phyloP scores from a whole-genome alignment of 306 rosid genomes.

The Sesbania bispinosa region DNA sequence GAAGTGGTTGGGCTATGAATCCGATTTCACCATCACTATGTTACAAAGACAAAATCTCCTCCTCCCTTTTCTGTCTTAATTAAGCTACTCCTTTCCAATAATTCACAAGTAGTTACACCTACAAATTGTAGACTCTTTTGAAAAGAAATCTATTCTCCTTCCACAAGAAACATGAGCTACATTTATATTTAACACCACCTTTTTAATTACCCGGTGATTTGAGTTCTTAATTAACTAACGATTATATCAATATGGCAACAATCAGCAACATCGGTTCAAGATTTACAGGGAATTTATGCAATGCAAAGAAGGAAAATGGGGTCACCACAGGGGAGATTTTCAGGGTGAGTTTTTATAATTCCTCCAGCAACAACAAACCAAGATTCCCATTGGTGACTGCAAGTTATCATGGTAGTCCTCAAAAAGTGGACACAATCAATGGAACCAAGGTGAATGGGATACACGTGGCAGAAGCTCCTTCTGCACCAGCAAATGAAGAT shows the following conservation, averaged over 20 bases:
- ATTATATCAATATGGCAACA: slow-evolving; percentile 43
- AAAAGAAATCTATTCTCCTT: neutral
- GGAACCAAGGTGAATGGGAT: slow-evolving; percentile 58
- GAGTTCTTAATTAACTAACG: neutral
- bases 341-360: neutral
- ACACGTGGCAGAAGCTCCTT: slow-evolving; percentile 28
- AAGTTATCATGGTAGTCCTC: neutral
- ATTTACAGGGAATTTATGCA: slow-evolving; percentile 11
- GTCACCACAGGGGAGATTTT: neutral
- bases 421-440: slow-evolving; percentile 34
- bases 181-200: slow-evolving; percentile 25
- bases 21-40: neutral
- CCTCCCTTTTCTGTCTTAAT: neutral
- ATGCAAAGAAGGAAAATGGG: slow-evolving; percentile 22
- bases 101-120: slow-evolving; percentile 37
- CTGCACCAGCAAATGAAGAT: neutral
- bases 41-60: neutral
- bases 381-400: slow-evolving; percentile 22
- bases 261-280: neutral
- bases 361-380: neutral
- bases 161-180: slow-evolving; percentile 30
- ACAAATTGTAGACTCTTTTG: neutral
- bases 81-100: neutral
- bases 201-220: neutral
- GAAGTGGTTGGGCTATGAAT: slow-evolving; percentile 28